Evolutionary conservation across 139 green algal genomes (phyloP), one percentile per base, ranked within the genome.

Genomic region (Gonium pectorale): DNA sequence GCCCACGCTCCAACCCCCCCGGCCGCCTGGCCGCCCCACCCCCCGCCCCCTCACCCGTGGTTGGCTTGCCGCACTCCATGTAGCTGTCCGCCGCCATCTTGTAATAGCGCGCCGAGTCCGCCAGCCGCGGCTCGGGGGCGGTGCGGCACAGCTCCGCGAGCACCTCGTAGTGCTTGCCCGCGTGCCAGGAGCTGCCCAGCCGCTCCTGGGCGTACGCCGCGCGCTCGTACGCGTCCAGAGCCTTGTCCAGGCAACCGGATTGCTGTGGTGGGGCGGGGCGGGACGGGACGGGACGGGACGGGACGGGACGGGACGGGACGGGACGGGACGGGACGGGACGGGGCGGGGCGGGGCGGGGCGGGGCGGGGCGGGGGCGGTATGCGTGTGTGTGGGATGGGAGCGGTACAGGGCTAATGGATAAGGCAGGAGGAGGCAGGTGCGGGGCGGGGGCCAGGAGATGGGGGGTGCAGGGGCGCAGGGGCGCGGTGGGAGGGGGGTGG

Each of bases 181-280:
- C 92, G 56, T 98, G 94, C 92, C 92, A 98, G 0, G 83, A 69
- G 1, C 91, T 95, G 9, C 89, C 89, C 56, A 95, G 88, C 60
- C 90, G 86, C 40, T 96, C 90, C 41, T 97, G 93, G 0, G 93
- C 92, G 26, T 85, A 79, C 3, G 94, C 90, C 56, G 95, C 94
- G 21, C 82, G 88, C 86, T 97, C 94, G 35, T 90, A 95, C 11
- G 91, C 91, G 21, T 90, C 84, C 37, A 91, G 74, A 4, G 93
- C 91, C 63, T 92, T 91, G 17, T 88, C 86, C 26, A 88, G 56
- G 29, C 90, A 75, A n/a, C 87, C 89, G 0, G 33, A 22, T 93
- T 94, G 87, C 94, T 96, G 37, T n/a, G 35, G 37, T 56, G 13
- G 17, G 49, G 49, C 49, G 49, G 8, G 6, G 37, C 31, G 31